A percentile compares a stretch with the other conserved stretches of the same genome.
Evolutionary conservation across 2,329 filamentous ascomycete species (phyloP).

Genomic region (Aspergillus hiratsukae): DNA sequence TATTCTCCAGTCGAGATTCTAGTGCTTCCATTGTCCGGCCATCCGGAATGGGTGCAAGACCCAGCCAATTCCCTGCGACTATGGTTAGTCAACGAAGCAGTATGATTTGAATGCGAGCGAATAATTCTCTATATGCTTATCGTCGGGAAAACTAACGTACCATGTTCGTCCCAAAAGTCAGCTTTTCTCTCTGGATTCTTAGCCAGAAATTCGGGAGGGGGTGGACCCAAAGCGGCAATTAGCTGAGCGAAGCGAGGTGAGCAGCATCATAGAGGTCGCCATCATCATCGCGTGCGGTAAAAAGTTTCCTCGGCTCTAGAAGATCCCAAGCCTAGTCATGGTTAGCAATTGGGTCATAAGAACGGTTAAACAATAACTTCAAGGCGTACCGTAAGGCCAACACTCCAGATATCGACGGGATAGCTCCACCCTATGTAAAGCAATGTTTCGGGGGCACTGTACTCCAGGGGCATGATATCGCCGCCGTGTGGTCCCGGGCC

Average conservation of each 20-base stretch:
- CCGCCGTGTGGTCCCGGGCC: conserved; percentile 20
- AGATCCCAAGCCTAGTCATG: conserved; percentile 40
- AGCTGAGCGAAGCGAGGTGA: conserved; percentile 46
- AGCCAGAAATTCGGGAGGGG: conserved; percentile 33
- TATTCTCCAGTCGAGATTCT: too few relatives aligned
- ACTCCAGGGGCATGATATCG: conserved; percentile 26
- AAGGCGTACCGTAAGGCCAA: conserved; percentile 28
- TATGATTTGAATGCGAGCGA: too few relatives aligned
- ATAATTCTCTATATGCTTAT: too few relatives aligned
- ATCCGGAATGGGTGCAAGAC: too few relatives aligned
- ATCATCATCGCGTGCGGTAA: conserved; percentile 36
- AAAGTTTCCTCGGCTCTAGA: conserved; percentile 41
- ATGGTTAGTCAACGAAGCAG: too few relatives aligned
- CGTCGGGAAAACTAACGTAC: conserved; percentile 15
- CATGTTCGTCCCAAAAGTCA: conserved; percentile 35
- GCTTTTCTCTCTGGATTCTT: conserved; percentile 22
- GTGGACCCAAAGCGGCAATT: conserved; percentile 39
- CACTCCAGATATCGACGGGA: conserved; percentile 31
- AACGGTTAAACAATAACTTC: conserved; percentile 10
- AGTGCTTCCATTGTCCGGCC: too few relatives aligned
- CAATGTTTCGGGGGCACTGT: conserved; percentile 29
- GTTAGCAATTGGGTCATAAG: too few relatives aligned
- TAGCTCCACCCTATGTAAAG: conserved; percentile 28
- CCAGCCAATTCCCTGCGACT: too few relatives aligned
- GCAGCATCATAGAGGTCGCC: conserved; percentile 34